These are phyloP conservation scores for Cucumis sativus DNA, from an alignment of 306 rosid genomes.

Conservation along the genomic window DNA sequence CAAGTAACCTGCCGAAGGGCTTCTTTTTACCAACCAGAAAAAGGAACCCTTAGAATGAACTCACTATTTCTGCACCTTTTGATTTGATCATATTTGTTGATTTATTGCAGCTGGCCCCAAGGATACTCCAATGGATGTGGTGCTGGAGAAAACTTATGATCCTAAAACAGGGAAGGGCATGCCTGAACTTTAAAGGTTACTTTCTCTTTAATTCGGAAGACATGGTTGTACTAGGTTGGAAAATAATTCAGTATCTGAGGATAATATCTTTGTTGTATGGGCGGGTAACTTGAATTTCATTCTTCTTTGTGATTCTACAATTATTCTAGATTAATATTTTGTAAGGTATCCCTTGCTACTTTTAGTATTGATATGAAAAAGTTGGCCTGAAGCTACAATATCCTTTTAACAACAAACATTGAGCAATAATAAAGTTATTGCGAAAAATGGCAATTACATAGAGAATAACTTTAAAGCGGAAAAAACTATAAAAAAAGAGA, in stretches of 20 bases:
- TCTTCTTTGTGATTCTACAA: background rate
- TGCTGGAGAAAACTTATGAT: slow-evolving; percentile 66
- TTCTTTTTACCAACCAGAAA: too few species aligned
- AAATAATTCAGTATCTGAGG: background rate
- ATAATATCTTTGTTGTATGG: background rate
- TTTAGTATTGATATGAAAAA: too few species aligned
- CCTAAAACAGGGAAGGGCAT: slow-evolving; percentile 76
- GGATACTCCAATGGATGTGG: slow-evolving; percentile 71
- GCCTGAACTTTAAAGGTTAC: slow-evolving; percentile 54
- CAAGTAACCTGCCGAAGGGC: background rate
- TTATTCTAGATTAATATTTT: background rate
- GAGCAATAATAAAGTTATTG: too few species aligned
- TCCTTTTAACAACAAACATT: too few species aligned
- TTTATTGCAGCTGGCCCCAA: slow-evolving; percentile 79
- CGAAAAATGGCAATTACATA: too few species aligned
- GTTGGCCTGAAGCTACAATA: too few species aligned
- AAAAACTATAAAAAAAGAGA: too few species aligned
- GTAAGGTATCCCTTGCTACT: too few species aligned
- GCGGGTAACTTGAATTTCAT: background rate
- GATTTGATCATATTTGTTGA: slow-evolving; percentile 5
- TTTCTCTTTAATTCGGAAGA: background rate
- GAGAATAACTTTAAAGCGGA: too few species aligned
- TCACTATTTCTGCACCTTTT: background rate
- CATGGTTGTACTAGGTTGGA: background rate
- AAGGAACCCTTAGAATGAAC: background rate